Base-by-base conservation (phyloP, 305 asterid species). In the Petunia hybrid region DNA sequence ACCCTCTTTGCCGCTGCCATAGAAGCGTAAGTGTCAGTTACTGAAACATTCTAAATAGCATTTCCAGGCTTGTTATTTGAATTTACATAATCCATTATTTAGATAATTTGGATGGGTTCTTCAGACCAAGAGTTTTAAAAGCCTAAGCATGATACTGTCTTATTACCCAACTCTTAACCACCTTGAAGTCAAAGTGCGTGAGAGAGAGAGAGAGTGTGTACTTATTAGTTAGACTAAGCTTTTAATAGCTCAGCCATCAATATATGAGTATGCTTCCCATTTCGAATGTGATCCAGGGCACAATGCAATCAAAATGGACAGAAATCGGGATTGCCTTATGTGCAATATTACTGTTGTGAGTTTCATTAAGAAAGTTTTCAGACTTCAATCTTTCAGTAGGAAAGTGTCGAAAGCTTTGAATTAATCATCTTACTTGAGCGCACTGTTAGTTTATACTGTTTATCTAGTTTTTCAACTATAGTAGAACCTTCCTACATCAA, bases 1-100 rank as follows among this genome's bases (percentile, higher is more conserved):
- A 36, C 91, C 91, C 85, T 93, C 98, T 90, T 92, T 97, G 85
- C 95, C 97, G 82, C 99, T 97, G 94, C 91, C 90, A 79, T 86
- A 68, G 22, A 78, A 79, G 70, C 87, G 67, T 51, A 73, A 71
- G 62, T 10, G 63, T 85, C 60, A 85, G 70, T 51, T 70, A 65
- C n/a, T 31, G 67, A 83, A 81, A 79, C 79, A 56, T 36, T 71
- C 35, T 1, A 71, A 71, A 48, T 71, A 71, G 61, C 41, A 71
- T 71, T 31, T 48, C 22, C 77, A 35, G 43, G 62, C 77, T 31
- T 48, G 77, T 71, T 22, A 22, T 67, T 67, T 41, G 42, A 41
- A 67, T 67, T 41, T 16, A 41, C 75, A n/a, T 41, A n/a, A 42
- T 31, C 31, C 31, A 22, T 22, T 22, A 22, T 22, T 22, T 22